Base-by-base conservation (phyloP, 768 basidiomycete species). In the Tephrocybe rancida region DNA sequence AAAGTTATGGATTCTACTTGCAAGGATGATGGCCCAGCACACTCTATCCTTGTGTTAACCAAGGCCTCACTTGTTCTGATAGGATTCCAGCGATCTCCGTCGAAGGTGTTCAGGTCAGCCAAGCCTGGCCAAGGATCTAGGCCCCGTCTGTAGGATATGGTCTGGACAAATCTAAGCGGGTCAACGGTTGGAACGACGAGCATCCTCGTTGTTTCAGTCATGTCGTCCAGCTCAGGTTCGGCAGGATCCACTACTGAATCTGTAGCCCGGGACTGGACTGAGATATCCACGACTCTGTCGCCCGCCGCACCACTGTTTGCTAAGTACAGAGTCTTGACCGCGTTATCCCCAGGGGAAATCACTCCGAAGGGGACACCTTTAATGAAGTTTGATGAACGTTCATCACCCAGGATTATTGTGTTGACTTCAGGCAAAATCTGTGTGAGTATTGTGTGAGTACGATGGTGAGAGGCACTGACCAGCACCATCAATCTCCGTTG, bases 211-310 rank as follows among this genome's bases (percentile, higher is more conserved):
- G 79, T 78, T 64, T 96, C 94, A 53, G 78, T 83, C 61, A 61
- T 70, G 60, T 67, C 74, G 54, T 63, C 60, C 9, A 56, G 58
- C 34, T 65, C 62, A 26, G 64, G 60, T 26, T 64, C 60, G 21
- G 61, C 46, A 52, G 66, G 57, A 25, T 64, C 65, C 18, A 63
- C 60, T 6, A 41, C 56, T 24, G 78, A 66, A n/a, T 72, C 54
- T 4, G 53, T 57, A 22, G 78, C 64, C 21, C 73, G 75, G 8
- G 91, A 87, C 51, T 86, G 87, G 30, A 95, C 72, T 0, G 92
- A 94, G 30, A 96, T 73, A 64, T 97, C 95, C 49, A 97, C 68
- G 39, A 84, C 77, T 39, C 93, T 81, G 48, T 89, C 83, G 1
- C 89, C 91, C 1, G 81, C 72, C 1, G 78, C 80, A 13, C 91